These are phyloP conservation scores for Lentinus tigrinus DNA, from an alignment of 768 basidiomycete species.

Conservation along the genomic window DNA sequence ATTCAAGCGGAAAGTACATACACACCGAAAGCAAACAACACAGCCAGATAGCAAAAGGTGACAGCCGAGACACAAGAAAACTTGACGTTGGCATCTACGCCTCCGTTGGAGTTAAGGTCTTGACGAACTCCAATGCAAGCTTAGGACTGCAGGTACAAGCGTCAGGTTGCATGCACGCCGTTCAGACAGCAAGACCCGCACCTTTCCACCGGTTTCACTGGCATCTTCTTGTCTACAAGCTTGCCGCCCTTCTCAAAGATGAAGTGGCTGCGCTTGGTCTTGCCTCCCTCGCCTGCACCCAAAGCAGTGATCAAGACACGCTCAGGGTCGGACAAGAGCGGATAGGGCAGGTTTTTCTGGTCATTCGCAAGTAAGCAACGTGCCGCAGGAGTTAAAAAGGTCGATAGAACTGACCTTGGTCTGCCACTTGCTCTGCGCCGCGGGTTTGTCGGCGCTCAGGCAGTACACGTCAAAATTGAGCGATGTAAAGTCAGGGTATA, in stretches of 20 bases:
- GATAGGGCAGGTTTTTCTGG: slow-evolving; percentile 83
- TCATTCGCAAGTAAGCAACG: neutral
- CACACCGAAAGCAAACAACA: neutral
- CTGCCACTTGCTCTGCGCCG: slow-evolving; percentile 82
- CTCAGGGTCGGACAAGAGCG: slow-evolving; percentile 88
- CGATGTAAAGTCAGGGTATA: slow-evolving; percentile 70
- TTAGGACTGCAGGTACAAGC: slow-evolving; percentile 43
- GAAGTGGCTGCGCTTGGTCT: slow-evolving; percentile 91
- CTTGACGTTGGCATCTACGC: too few relatives aligned
- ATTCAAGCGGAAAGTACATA: neutral
- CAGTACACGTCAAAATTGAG: slow-evolving; percentile 77
- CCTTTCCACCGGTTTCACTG: slow-evolving; percentile 89
- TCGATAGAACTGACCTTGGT: slow-evolving; percentile 56
- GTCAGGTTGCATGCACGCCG: neutral
- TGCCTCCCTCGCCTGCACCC: slow-evolving; percentile 77
- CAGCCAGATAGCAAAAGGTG: neutral
- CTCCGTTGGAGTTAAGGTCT: slow-evolving; percentile 28
- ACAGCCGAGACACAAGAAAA: too few relatives aligned
- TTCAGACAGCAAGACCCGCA: slow-evolving; percentile 26
- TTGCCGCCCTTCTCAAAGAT: slow-evolving; percentile 92
- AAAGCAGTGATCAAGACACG: slow-evolving; percentile 74
- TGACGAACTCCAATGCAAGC: slow-evolving; percentile 69
- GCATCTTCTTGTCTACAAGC: slow-evolving; percentile 78
- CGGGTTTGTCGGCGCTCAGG: slow-evolving; percentile 73
- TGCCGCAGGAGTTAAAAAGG: neutral